Evolutionary conservation across 2,329 filamentous ascomycete species (phyloP).

Genomic region (Arthroderma sp.): DNA sequence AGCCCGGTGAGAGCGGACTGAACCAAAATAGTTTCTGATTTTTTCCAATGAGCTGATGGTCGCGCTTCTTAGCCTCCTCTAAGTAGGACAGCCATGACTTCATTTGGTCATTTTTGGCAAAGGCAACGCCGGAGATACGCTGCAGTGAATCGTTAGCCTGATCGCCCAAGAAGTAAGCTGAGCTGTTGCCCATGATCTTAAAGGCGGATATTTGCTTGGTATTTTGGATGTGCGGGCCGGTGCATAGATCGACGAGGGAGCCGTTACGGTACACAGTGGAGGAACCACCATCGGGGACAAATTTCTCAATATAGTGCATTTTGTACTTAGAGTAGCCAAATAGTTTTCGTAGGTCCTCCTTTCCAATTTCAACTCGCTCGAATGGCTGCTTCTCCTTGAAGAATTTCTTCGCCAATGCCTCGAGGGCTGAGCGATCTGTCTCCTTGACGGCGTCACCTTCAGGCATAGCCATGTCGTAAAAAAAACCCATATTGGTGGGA

Average conservation of each 20-base stretch:
- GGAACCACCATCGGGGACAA: conserved; percentile 69
- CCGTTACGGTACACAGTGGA: conserved; percentile 94
- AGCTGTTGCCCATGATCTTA: conserved; percentile 63
- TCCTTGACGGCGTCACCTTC: conserved; percentile 56
- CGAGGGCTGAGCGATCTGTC: conserved; percentile 71
- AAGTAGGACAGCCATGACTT: conserved; percentile 88
- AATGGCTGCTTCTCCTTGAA: conserved; percentile 97
- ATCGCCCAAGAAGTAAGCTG: conserved; percentile 85
- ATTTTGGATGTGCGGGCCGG: conserved; percentile 86
- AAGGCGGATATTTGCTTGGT: conserved; percentile 92
- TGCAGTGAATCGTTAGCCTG: conserved; percentile 89
- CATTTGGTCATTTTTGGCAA: conserved; percentile 92
- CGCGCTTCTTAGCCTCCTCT: conserved; percentile 94
- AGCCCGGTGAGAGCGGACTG: conserved; percentile 83
- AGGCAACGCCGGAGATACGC: conserved; percentile 91
- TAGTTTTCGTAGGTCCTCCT: conserved; percentile 87
- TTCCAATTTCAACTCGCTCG: conserved; percentile 75
- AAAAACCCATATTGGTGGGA: conserved; percentile 82
- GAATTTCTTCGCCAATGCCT: conserved; percentile 65
- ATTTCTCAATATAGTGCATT: conserved; percentile 90
- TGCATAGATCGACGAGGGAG: conserved; percentile 86
- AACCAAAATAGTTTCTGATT: conserved; percentile 98
- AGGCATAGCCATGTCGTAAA: conserved; percentile 87
- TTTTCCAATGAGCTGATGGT: conserved; percentile 83
- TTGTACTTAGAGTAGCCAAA: conserved; percentile 98